Evolutionary conservation across 2,329 filamentous ascomycete genomes (phyloP).

Genomic region (Xylariales sp.): DNA sequence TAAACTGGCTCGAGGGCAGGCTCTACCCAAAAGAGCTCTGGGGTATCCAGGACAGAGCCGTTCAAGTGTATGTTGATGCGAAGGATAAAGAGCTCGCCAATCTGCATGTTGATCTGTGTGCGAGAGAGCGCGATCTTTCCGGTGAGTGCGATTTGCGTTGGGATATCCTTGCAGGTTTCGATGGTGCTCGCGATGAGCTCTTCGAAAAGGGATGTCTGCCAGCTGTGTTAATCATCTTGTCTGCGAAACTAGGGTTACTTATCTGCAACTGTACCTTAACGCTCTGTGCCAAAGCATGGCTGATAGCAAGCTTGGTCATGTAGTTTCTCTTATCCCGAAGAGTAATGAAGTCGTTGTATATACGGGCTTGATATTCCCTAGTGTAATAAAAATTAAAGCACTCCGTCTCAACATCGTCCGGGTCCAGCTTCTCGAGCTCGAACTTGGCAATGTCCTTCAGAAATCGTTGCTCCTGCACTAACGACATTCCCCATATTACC

Average conservation of each 20-base stretch:
- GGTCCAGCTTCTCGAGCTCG: slow-evolving; percentile 81
- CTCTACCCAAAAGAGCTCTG: slow-evolving; percentile 97
- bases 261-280: slow-evolving; percentile 63
- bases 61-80: slow-evolving; percentile 98
- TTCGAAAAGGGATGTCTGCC: slow-evolving; percentile 86
- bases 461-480: slow-evolving; percentile 84
- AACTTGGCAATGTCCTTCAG: slow-evolving; percentile 93
- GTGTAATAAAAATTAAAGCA: slow-evolving; percentile 99
- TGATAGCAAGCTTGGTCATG: slow-evolving; percentile 97
- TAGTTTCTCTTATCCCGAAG: slow-evolving; percentile 91
- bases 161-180: slow-evolving; percentile 87
- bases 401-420: slow-evolving; percentile 86
- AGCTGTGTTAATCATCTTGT: slow-evolving; percentile 5
- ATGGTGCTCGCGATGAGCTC: slow-evolving; percentile 93
- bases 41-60: slow-evolving; percentile 91
- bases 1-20: slow-evolving; percentile 96
- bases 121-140: slow-evolving; percentile 87
- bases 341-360: slow-evolving; percentile 99
- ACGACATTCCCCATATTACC: slow-evolving; percentile 96
- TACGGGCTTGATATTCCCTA: slow-evolving; percentile 91
- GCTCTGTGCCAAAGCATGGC: slow-evolving; percentile 89
- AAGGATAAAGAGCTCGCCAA: slow-evolving; percentile 95
- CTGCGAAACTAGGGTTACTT: not conserved
- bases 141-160: slow-evolving; percentile 85
- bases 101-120: slow-evolving; percentile 97